Evolutionary conservation across 495 filamentous ascomycete genomes (phyloP).

Genomic region (Neurospora sp.): DNA sequence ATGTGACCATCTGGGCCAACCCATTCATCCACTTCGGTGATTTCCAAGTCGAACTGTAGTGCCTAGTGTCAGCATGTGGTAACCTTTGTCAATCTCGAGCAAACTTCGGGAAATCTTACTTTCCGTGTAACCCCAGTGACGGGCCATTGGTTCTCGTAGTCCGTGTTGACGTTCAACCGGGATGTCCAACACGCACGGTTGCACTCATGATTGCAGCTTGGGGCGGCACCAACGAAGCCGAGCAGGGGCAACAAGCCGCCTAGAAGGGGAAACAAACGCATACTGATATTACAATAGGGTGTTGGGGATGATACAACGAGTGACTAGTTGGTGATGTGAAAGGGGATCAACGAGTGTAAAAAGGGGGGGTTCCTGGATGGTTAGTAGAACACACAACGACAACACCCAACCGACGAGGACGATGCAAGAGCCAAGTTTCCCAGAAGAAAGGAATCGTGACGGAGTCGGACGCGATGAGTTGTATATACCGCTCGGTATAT

Average conservation of each 20-base stretch:
- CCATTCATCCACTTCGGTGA: constrained; percentile 9
- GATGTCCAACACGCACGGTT: not conserved
- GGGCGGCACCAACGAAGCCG: not conserved
- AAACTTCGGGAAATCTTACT: not conserved
- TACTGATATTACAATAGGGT: not conserved
- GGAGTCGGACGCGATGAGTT: not conserved
- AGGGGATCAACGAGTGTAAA: not conserved
- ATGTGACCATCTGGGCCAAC: constrained; percentile 28
- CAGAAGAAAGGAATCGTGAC: not conserved
- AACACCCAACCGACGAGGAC: not conserved
- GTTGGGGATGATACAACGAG: not conserved
- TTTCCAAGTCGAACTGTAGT: constrained; percentile 12
- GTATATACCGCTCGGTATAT: not conserved
- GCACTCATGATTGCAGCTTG: constrained; percentile 22
- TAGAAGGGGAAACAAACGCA: not conserved
- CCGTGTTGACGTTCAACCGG: constrained; percentile 1
- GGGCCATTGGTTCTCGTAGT: constrained; percentile 3
- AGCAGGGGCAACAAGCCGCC: not conserved
- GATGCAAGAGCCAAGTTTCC: not conserved
- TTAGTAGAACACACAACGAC: not conserved
- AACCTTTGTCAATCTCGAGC: no score
- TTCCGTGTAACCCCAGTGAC: not conserved
- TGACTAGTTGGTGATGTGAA: not conserved
- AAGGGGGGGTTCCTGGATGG: not conserved
- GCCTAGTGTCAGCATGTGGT: not conserved